Evolutionary conservation across 352 stramenopile species (phyloP).

Genomic region (Phytophthora hybrid): DNA sequence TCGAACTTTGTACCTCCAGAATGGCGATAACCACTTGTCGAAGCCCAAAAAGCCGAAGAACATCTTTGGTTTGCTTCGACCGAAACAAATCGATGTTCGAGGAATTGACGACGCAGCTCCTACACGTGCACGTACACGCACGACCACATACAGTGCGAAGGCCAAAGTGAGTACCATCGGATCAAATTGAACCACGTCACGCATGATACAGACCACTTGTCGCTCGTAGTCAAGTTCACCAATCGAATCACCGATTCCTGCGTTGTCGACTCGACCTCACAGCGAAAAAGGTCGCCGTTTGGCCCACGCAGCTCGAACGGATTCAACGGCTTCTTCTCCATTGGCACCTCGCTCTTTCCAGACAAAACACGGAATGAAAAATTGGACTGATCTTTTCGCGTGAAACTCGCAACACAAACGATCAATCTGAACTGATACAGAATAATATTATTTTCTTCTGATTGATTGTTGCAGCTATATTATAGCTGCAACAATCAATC

Average conservation of each 20-base stretch:
- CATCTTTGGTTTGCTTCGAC: conserved; percentile 20
- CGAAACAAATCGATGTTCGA: conserved; percentile 22
- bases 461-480: too few species aligned
- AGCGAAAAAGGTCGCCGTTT: conserved; percentile 4
- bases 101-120: conserved; percentile 20
- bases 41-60: conserved; percentile 11
- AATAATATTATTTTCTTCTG: too few species aligned
- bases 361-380: too few species aligned
- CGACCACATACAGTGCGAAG: too few species aligned
- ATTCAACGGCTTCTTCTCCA: conserved; percentile 7
- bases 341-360: too few species aligned
- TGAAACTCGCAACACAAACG: not conserved
- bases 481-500: too few species aligned
- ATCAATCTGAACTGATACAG: too few species aligned
- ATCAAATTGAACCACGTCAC: too few species aligned
- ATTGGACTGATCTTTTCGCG: too few species aligned
- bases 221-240: conserved; percentile 14
- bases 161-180: too few species aligned
- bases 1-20: conserved; percentile 11
- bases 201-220: conserved; percentile 13
- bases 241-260: conserved; percentile 11
- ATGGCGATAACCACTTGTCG: conserved; percentile 16
- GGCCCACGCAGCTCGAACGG: conserved; percentile 10
- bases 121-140: not conserved
- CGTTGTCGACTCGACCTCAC: conserved; percentile 8